Conservation (phyloP, 179 eudicot species). For the Drosera spatulata region DNA sequence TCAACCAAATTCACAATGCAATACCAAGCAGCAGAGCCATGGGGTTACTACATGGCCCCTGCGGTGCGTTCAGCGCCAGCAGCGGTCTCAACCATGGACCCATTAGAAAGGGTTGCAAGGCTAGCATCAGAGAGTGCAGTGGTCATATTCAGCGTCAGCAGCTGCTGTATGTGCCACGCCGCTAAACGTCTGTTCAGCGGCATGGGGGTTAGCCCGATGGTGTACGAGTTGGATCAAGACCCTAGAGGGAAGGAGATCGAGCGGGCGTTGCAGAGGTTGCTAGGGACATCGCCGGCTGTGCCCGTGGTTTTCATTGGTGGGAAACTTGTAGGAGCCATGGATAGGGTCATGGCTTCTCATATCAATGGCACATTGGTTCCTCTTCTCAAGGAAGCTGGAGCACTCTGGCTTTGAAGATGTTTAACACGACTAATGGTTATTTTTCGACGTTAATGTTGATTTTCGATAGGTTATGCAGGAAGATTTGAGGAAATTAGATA, state of each 20-base stretch:
- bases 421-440: background rate
- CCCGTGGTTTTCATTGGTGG: constrained; percentile 17
- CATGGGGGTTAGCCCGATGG: constrained; percentile 57
- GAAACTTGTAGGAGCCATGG: too few relatives aligned
- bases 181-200: constrained; percentile 53
- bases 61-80: constrained; percentile 7
- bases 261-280: constrained; percentile 35
- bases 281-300: constrained; percentile 35
- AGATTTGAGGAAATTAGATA: too few relatives aligned
- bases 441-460: too few relatives aligned
- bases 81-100: constrained; percentile 14
- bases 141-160: constrained; percentile 59
- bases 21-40: constrained; percentile 18
- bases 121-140: constrained; percentile 63
- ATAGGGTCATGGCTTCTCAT: too few relatives aligned
- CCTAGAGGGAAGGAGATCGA: constrained; percentile 51
- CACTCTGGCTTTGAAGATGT: constrained; percentile 23
- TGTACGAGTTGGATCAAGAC: constrained; percentile 57
- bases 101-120: constrained; percentile 42
- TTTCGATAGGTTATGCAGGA: too few relatives aligned
- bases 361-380: constrained; percentile 34
- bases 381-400: constrained; percentile 69
- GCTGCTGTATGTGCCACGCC: constrained; percentile 78
- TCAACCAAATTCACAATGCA: constrained; percentile 18
- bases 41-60: background rate